Percentiles rank a stretch among this genome's conserved stretches.
These are phyloP conservation scores for Apostasia ramifera DNA, from an alignment of 106 monocot genomes.

Conservation along the genomic window DNA sequence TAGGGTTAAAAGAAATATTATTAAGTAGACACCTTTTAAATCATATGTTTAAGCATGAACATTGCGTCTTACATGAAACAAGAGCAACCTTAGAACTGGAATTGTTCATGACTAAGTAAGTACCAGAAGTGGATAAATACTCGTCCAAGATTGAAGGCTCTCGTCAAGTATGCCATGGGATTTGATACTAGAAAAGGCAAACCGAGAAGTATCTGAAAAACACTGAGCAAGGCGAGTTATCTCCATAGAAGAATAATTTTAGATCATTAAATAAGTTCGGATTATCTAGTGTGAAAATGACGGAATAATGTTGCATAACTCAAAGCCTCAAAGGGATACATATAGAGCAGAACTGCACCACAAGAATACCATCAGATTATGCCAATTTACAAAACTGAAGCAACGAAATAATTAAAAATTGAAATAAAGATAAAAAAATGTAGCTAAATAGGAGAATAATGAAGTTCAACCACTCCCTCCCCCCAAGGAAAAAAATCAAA, in stretches of 20 bases:
- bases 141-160: conserved; percentile 91
- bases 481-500: too few relatives aligned
- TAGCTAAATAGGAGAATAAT: too few relatives aligned
- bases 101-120: conserved; percentile 10
- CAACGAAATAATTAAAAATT: too few relatives aligned
- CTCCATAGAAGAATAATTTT: neutral
- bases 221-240: neutral
- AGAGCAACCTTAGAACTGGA: neutral
- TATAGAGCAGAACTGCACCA: too few relatives aligned
- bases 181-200: conserved; percentile 78
- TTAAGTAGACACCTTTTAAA: too few relatives aligned
- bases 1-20: too few relatives aligned
- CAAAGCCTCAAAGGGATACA: too few relatives aligned
- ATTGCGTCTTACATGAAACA: neutral
- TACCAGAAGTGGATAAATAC: conserved; percentile 99
- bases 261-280: neutral
- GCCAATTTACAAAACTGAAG: too few relatives aligned
- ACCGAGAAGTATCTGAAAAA: conserved; percentile 70
- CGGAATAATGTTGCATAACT: neutral
- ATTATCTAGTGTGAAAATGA: neutral
- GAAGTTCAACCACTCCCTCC: too few relatives aligned
- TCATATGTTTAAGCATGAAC: too few relatives aligned
- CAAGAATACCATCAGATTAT: too few relatives aligned
- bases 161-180: conserved; percentile 77
- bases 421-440: too few relatives aligned